Conservation (phyloP, 2,329 filamentous ascomycete genomes). For the Chaetoscypha palmicola region DNA sequence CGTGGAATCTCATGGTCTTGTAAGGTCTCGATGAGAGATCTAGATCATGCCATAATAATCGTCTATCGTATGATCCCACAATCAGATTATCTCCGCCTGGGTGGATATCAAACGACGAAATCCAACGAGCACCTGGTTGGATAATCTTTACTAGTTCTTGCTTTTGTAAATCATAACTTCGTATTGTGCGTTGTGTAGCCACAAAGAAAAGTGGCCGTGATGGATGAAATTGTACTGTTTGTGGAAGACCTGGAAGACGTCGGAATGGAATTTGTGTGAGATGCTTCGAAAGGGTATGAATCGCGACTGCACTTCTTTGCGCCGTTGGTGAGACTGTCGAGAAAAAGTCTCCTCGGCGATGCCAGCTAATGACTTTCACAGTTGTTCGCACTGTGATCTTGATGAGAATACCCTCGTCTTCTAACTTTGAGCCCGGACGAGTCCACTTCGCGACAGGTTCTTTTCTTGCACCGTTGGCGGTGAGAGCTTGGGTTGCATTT, state of each 20-base stretch:
- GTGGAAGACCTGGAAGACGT: constrained; percentile 63
- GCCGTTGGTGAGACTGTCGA: constrained; percentile 81
- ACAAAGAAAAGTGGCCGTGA: constrained; percentile 91
- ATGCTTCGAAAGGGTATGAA: constrained; percentile 93
- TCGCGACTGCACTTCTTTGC: constrained; percentile 73
- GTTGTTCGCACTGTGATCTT: constrained; percentile 72
- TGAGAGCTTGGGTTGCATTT: constrained; percentile 48
- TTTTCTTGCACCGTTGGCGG: constrained; percentile 55
- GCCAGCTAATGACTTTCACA: constrained; percentile 88
- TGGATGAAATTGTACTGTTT: constrained; percentile 91
- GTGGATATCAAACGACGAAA: constrained; percentile 89
- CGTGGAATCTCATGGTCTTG: constrained; percentile 94
- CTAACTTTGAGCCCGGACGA: constrained; percentile 65
- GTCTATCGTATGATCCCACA: constrained; percentile 88
- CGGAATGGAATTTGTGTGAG: constrained; percentile 93
- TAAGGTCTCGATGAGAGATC: constrained; percentile 86
- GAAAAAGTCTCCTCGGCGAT: constrained; percentile 89
- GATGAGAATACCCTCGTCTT: constrained; percentile 71
- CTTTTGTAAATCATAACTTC: constrained; percentile 86
- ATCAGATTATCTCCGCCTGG: constrained; percentile 90
- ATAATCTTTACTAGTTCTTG: constrained; percentile 90
- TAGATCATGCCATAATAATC: constrained; percentile 93
- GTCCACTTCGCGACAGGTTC: constrained; percentile 75
- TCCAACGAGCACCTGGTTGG: constrained; percentile 90
- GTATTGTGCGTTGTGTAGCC: constrained; percentile 86